A percentile compares a stretch with the other conserved stretches of the same genome.
phyloP scores from a whole-genome alignment of 441 rosid genomes.

The Hypseocharis bilobata region DNA sequence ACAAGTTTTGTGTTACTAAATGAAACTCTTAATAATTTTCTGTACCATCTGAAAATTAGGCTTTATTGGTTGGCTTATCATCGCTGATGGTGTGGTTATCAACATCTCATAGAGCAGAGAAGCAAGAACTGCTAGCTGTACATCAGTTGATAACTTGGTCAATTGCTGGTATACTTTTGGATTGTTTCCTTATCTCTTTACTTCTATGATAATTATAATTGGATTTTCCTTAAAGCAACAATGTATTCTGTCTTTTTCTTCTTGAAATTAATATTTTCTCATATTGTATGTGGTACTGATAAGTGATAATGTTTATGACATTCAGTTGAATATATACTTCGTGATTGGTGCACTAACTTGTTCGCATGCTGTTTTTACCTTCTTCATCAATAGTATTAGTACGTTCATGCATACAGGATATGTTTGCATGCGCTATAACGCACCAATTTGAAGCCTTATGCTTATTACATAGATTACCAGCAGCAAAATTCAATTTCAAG shows the following conservation, averaged over 20 bases:
- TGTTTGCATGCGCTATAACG: neutral
- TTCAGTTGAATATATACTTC: neutral
- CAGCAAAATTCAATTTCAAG: neutral
- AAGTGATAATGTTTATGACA: neutral
- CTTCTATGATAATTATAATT: neutral
- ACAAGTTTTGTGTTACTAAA: constrained; percentile 2
- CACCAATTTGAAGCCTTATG: neutral
- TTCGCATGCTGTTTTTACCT: neutral
- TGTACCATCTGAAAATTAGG: constrained; percentile 37
- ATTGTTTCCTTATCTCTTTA: neutral
- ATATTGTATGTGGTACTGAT: neutral
- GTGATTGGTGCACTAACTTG: neutral
- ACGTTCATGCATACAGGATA: neutral
- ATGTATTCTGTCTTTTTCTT: neutral
- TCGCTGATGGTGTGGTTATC: constrained; percentile 70
- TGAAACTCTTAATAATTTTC: constrained; percentile 5
- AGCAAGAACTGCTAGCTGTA: constrained; percentile 60
- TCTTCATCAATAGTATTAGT: neutral
- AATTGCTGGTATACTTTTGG: constrained; percentile 49
- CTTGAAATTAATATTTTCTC: neutral
- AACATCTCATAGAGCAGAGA: constrained; percentile 81
- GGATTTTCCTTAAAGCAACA: neutral
- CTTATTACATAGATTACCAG: neutral
- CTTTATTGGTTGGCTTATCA: constrained; percentile 62
- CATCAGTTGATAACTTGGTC: constrained; percentile 84